These are phyloP conservation scores for Sungouiozyma ichnusensis DNA, from an alignment of 805 yeast genomes.

Conservation along the genomic window DNA sequence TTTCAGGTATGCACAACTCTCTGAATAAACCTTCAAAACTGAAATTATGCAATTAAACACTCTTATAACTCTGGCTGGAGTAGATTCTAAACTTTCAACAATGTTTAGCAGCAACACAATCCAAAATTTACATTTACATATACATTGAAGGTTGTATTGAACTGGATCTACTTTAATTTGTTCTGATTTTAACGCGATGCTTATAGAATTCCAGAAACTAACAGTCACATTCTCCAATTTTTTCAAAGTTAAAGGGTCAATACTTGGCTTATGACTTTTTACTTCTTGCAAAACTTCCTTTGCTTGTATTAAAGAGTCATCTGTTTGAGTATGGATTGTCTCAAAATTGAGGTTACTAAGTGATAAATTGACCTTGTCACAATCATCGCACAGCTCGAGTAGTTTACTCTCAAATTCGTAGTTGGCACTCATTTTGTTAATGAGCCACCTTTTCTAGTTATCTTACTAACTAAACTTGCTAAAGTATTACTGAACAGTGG, in stretches of 20 bases:
- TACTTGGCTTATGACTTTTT: background rate
- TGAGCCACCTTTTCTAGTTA: too few relatives aligned
- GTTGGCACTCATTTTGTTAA: too few relatives aligned
- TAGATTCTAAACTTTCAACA: constrained; percentile 19
- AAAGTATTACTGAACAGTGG: too few relatives aligned
- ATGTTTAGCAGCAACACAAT: constrained; percentile 26
- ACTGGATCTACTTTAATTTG: constrained; percentile 1
- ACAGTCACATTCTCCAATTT: constrained; percentile 26
- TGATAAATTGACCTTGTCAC: background rate
- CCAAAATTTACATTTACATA: constrained; percentile 22
- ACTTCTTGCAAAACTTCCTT: background rate
- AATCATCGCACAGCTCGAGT: background rate
- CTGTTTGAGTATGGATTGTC: constrained; percentile 2
- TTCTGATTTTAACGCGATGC: constrained; percentile 21
- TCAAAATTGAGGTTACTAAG: background rate
- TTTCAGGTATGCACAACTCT: background rate
- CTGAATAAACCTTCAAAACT: constrained; percentile 10
- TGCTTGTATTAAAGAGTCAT: background rate
- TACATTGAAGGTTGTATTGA: constrained; percentile 4
- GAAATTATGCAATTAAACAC: constrained; percentile 26
- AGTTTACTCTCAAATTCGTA: background rate
- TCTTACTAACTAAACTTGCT: too few relatives aligned
- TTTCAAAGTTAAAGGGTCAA: too few relatives aligned
- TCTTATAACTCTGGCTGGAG: constrained; percentile 21
- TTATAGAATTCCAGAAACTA: constrained; percentile 31